phyloP scores from a whole-genome alignment of 2,329 filamentous ascomycete species.

The Sclerotiophoma versabilis region DNA sequence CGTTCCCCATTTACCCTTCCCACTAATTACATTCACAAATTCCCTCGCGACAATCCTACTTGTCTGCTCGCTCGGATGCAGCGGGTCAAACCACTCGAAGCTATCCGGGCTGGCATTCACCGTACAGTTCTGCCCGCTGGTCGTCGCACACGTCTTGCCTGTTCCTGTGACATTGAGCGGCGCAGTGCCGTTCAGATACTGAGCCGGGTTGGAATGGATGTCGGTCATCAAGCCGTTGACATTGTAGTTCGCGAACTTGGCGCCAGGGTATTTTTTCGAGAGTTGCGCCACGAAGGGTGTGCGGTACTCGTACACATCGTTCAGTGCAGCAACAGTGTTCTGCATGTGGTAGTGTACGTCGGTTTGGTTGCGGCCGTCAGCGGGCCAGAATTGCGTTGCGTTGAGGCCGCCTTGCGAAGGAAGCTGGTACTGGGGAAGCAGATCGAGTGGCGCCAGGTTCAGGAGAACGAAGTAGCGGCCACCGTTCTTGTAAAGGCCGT shows the following conservation, averaged over 20 bases:
- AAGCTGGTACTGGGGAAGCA: constrained; percentile 71
- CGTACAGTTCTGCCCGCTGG: constrained; percentile 49
- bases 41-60: constrained; percentile 64
- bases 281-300: constrained; percentile 52
- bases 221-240: constrained; percentile 68
- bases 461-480: constrained; percentile 75
- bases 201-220: constrained; percentile 66
- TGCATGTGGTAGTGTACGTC: constrained; percentile 60
- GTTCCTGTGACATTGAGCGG: constrained; percentile 69
- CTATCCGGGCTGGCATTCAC: constrained; percentile 55
- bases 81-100: constrained; percentile 76
- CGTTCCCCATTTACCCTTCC: constrained; percentile 55
- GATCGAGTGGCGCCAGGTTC: constrained; percentile 71
- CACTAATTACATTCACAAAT: constrained; percentile 63
- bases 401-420: constrained; percentile 54
- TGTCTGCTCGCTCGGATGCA: constrained; percentile 74
- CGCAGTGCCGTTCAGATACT: constrained; percentile 67
- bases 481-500: constrained; percentile 69
- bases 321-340: constrained; percentile 59
- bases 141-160: constrained; percentile 61
- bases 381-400: constrained; percentile 56
- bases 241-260: constrained; percentile 71
- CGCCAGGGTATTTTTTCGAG: constrained; percentile 57
- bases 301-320: constrained; percentile 60
- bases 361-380: constrained; percentile 59